These are phyloP conservation scores for Orbilia brochopaga DNA, from an alignment of 2,329 filamentous ascomycete genomes.

Conservation along the genomic window DNA sequence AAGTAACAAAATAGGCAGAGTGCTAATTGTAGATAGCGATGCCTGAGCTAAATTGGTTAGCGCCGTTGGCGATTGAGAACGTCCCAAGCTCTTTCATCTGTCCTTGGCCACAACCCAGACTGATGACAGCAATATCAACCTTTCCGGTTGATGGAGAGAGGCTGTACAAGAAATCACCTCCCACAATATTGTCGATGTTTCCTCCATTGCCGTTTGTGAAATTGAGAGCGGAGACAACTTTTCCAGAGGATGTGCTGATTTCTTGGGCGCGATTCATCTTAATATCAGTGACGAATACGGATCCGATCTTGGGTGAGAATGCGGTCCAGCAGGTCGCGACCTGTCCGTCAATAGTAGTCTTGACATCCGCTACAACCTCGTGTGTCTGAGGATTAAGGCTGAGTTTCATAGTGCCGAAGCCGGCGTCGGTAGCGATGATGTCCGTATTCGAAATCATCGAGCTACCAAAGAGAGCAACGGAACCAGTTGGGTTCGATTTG, in stretches of 20 bases:
- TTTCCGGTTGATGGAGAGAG: slow-evolving; percentile 57
- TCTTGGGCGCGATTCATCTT: slow-evolving; percentile 64
- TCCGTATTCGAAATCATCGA: slow-evolving; percentile 60
- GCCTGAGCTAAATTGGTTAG: slow-evolving; percentile 28
- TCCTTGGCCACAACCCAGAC: slow-evolving; percentile 32
- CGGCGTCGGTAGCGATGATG: slow-evolving; percentile 66
- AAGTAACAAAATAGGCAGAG: slow-evolving; percentile 4
- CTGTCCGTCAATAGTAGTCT: slow-evolving; percentile 61
- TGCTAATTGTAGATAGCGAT: slow-evolving; percentile 19
- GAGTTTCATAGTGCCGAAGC: slow-evolving; percentile 65
- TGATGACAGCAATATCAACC: slow-evolving; percentile 35
- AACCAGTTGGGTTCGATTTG: slow-evolving; percentile 59
- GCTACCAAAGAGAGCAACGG: slow-evolving; percentile 66
- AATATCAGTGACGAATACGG: slow-evolving; percentile 67
- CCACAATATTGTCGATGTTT: slow-evolving; percentile 65
- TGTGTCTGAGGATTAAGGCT: slow-evolving; percentile 58
- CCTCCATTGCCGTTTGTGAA: slow-evolving; percentile 63
- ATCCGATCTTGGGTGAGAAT: slow-evolving; percentile 61
- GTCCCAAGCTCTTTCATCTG: slow-evolving; percentile 40
- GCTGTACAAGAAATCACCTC: slow-evolving; percentile 66
- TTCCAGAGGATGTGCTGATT: slow-evolving; percentile 63
- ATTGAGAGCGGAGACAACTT: slow-evolving; percentile 60
- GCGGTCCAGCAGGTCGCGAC: slow-evolving; percentile 67
- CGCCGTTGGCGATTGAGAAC: slow-evolving; percentile 24
- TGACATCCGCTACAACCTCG: slow-evolving; percentile 55